These are phyloP conservation scores for Rachicladosporium sp. DNA, from an alignment of 2,329 filamentous ascomycete species.

Conservation along the genomic window DNA sequence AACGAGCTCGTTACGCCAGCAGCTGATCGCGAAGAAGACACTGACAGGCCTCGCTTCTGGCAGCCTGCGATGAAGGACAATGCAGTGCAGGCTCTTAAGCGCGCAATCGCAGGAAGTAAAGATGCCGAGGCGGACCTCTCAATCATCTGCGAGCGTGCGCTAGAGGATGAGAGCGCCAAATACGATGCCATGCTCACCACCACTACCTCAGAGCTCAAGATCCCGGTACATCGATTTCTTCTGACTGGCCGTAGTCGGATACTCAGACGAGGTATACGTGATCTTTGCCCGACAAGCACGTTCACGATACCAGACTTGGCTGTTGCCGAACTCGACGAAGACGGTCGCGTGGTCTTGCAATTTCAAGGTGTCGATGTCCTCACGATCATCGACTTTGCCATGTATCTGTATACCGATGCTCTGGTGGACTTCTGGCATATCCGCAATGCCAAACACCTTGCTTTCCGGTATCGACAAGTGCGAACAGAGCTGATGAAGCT, in stretches of 20 bases:
- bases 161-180: constrained; percentile 33
- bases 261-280: constrained; percentile 49
- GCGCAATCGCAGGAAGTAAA: constrained; percentile 48
- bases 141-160: constrained; percentile 18
- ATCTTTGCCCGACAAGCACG: constrained; percentile 43
- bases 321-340: constrained; percentile 39
- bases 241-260: constrained; percentile 61
- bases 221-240: constrained; percentile 77
- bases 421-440: constrained; percentile 81
- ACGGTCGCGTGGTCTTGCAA: constrained; percentile 46
- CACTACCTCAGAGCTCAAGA: constrained; percentile 51
- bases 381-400: constrained; percentile 63
- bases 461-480: constrained; percentile 65
- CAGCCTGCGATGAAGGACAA: constrained; percentile 31
- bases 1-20: constrained; percentile 19
- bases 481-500: constrained; percentile 78
- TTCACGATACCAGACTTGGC: constrained; percentile 50
- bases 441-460: constrained; percentile 50
- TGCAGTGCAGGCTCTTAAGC: constrained; percentile 40
- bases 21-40: constrained; percentile 23
- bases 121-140: constrained; percentile 53
- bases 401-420: constrained; percentile 71
- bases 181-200: constrained; percentile 38
- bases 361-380: constrained; percentile 65
- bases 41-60: constrained; percentile 37